Percentiles rank a stretch among this genome's conserved stretches.
phyloP scores from a whole-genome alignment of 2,329 filamentous ascomycete genomes.

The Nemania diffusa region DNA sequence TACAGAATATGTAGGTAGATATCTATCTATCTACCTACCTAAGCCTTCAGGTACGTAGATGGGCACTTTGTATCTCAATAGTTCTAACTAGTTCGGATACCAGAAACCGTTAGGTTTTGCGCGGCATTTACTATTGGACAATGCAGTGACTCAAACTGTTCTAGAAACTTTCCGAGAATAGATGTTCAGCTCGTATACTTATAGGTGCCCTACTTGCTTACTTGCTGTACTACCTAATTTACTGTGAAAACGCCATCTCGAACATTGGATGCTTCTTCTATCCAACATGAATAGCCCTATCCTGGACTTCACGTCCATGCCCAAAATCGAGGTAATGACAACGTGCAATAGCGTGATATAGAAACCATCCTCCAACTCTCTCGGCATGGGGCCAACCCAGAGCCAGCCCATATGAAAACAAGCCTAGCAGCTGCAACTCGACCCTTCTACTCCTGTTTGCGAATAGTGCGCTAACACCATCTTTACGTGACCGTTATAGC shows the following conservation, averaged over 20 bases:
- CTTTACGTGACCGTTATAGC: background rate
- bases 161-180: slow-evolving; percentile 28
- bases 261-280: background rate
- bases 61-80: too few relatives aligned
- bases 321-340: slow-evolving; percentile 39
- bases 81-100: too few relatives aligned
- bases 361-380: background rate
- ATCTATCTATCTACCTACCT: background rate
- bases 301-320: slow-evolving; percentile 40
- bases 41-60: too few relatives aligned
- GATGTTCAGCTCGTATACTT: slow-evolving; percentile 16
- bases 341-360: background rate
- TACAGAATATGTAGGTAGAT: background rate
- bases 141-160: slow-evolving; percentile 13
- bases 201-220: too few relatives aligned
- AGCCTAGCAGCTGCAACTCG: too few relatives aligned
- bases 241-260: too few relatives aligned
- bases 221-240: too few relatives aligned
- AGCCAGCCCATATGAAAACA: background rate
- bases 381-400: background rate
- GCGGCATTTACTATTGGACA: too few relatives aligned
- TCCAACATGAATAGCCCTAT: slow-evolving; percentile 14
- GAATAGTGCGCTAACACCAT: slow-evolving; percentile 9
- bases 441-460: too few relatives aligned
- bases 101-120: too few relatives aligned